Conservation (phyloP, 2,329 filamentous ascomycete genomes). For the Penicillium sp. region DNA sequence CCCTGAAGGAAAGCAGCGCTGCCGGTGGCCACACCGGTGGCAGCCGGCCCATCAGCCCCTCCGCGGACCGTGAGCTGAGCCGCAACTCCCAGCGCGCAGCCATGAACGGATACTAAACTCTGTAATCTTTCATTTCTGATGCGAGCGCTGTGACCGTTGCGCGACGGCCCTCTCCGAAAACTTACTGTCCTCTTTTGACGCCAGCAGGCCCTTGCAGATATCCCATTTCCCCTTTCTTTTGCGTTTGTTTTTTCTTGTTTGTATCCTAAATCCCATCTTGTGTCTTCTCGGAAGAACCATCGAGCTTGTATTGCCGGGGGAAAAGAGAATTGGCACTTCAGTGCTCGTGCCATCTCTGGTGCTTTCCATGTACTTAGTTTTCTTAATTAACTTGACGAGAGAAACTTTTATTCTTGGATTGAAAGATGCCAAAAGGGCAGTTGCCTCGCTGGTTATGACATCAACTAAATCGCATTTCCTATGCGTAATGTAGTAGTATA, state of each 20-base stretch:
- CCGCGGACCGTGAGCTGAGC: slow-evolving; percentile 93
- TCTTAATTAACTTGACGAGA: slow-evolving; percentile 29
- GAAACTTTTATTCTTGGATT: slow-evolving; percentile 22
- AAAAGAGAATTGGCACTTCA: slow-evolving; percentile 27
- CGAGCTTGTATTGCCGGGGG: slow-evolving; percentile 22
- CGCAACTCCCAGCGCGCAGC: slow-evolving; percentile 95
- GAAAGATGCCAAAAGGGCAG: not conserved
- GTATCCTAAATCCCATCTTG: slow-evolving; percentile 16
- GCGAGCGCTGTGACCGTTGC: slow-evolving; percentile 17
- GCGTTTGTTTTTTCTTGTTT: slow-evolving; percentile 17
- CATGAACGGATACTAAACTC: slow-evolving; percentile 91
- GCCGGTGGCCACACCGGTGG: slow-evolving; percentile 65
- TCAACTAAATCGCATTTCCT: not conserved
- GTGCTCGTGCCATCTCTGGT: slow-evolving; percentile 23
- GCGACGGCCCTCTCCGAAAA: slow-evolving; percentile 21
- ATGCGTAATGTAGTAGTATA: not conserved
- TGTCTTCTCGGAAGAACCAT: slow-evolving; percentile 12
- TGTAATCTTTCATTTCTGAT: slow-evolving; percentile 18
- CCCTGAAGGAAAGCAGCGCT: slow-evolving; percentile 95
- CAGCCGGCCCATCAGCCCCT: slow-evolving; percentile 90
- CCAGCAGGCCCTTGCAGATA: slow-evolving; percentile 39
- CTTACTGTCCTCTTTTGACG: slow-evolving; percentile 27
- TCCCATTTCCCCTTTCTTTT: slow-evolving; percentile 33
- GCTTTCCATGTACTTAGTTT: slow-evolving; percentile 36
- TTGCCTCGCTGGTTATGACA: not conserved